Percentiles rank a stretch among this genome's conserved stretches.
These are phyloP conservation scores for Otatea glauca DNA, from an alignment of 176 grass and related monocot genomes.

Conservation along the genomic window DNA sequence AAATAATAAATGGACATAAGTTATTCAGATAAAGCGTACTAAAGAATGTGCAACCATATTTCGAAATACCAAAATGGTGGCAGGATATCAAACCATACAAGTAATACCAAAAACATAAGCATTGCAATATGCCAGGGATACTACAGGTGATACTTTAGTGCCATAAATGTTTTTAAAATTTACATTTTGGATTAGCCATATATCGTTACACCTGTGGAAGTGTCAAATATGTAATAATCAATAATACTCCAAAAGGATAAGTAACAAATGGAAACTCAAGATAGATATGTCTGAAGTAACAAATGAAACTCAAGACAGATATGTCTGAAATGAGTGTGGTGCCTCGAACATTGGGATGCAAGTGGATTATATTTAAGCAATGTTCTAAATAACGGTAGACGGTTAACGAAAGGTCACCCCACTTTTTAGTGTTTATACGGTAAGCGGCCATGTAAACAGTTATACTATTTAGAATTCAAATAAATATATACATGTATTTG, in stretches of 20 bases:
- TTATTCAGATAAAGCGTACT: neutral
- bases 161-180: neutral
- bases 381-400: too few relatives aligned
- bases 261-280: neutral
- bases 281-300: neutral
- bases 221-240: constrained; percentile 4
- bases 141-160: neutral
- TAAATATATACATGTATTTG: too few relatives aligned
- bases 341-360: neutral
- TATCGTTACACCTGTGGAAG: neutral
- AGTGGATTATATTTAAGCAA: neutral
- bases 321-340: neutral
- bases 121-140: neutral
- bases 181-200: neutral
- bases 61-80: neutral
- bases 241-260: constrained; percentile 27
- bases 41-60: neutral
- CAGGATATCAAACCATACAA: constrained; percentile 1
- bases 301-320: neutral
- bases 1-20: neutral
- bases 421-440: too few relatives aligned
- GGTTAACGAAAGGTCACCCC: too few relatives aligned
- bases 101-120: neutral
- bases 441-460: too few relatives aligned
- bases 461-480: too few relatives aligned